phyloP scores from a whole-genome alignment of 1,139 yeast genomes.

The Yamadazyma dendronema region DNA sequence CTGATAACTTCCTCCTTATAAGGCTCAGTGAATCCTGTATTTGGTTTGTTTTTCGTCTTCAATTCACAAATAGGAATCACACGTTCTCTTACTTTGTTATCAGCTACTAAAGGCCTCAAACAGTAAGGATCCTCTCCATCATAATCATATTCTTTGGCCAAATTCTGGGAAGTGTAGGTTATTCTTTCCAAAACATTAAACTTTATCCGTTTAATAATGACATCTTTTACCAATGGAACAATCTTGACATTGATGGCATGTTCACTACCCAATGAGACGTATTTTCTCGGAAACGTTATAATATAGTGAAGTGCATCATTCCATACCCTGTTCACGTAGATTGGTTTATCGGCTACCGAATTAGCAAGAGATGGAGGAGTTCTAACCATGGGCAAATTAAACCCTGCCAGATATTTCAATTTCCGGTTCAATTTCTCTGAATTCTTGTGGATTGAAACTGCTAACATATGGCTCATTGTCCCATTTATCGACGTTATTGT shows the following conservation, averaged over 20 bases:
- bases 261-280: slow-evolving; percentile 67
- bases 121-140: slow-evolving; percentile 46
- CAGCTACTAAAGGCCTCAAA: slow-evolving; percentile 19
- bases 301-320: slow-evolving; percentile 76
- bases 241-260: slow-evolving; percentile 63
- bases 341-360: slow-evolving; percentile 74
- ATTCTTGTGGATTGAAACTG: slow-evolving; percentile 29
- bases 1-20: slow-evolving; percentile 62
- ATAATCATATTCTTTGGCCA: slow-evolving; percentile 56
- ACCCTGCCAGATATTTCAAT: slow-evolving; percentile 27
- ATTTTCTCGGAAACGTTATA: slow-evolving; percentile 73
- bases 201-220: slow-evolving; percentile 67
- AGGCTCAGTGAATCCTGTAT: slow-evolving; percentile 35
- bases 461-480: slow-evolving; percentile 36
- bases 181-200: slow-evolving; percentile 72
- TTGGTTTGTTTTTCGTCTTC: slow-evolving; percentile 48
- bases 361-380: slow-evolving; percentile 80
- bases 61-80: slow-evolving; percentile 60
- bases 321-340: slow-evolving; percentile 82
- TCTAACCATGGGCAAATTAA: slow-evolving; percentile 57
- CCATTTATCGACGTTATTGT: slow-evolving; percentile 60
- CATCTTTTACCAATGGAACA: slow-evolving; percentile 68
- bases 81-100: slow-evolving; percentile 47
- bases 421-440: slow-evolving; percentile 39
- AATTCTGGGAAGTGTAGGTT: slow-evolving; percentile 59